Evolutionary conservation across 768 basidiomycete genomes (phyloP), one percentile per base, ranked within the genome.

Genomic region (Russula abietina): DNA sequence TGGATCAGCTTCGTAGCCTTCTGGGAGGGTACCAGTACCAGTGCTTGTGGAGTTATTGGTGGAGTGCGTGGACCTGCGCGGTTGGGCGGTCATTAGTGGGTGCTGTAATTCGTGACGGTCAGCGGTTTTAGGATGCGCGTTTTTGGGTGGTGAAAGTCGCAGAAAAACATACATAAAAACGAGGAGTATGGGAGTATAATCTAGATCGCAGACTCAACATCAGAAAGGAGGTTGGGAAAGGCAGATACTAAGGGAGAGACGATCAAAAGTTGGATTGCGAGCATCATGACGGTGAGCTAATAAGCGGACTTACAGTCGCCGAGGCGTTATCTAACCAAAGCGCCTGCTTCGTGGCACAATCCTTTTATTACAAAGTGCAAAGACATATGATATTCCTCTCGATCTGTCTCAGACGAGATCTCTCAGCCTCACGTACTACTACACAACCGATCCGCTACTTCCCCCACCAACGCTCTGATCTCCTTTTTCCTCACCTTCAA

Each of bases 401-500:
- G n/a, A 33, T 11, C 33, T 3, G 30, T 28, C 50, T 19, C 17
- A 22, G 16, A 38, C 26, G 2, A 12, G 41, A 49, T 24, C 39
- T 4, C 28, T 28, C 28, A 28, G 3, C 30, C 8, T 61, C 30
- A 53, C 16, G 28, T 7, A 8, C 19, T 49, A 11, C 28, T 55
- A 9, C 79, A 80, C 17, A 81, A 67, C 53, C 75, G 71, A 48
- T 73, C 73, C 8, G 75, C 83, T 9, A 90, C 84, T 71, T 94
- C 90, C 55, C 79, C 76, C 0, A 91, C 74, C 60, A 95, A 67
- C 69, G 77, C 83, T 65, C 79, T 78, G 19, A 89, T 78, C 19
- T 89, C 89, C 70, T 83, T 80, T 79, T 88, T 89, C 69, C 71
- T 73, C 50, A 86, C 79, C 6, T 77, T 80, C 69, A 78, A 80